Conservation (phyloP, 2,329 filamentous ascomycete genomes). For the Endothia cerciana region DNA sequence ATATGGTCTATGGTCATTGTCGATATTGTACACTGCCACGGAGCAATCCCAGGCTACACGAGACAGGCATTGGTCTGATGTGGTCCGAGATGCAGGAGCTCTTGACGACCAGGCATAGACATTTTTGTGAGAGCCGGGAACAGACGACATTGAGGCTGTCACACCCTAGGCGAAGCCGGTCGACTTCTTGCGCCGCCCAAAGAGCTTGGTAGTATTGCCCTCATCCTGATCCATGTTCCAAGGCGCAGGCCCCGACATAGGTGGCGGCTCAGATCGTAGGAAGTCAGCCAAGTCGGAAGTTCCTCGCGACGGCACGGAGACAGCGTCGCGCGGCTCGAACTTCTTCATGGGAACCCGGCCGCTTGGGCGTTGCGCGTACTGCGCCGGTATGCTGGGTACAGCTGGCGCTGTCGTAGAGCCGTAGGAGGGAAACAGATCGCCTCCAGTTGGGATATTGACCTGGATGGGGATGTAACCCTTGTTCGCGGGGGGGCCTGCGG, state of each 20-base stretch:
- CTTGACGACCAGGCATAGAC: not conserved
- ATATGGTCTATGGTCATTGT: not conserved
- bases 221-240: constrained; percentile 18
- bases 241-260: constrained; percentile 30
- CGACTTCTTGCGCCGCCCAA: constrained; percentile 28
- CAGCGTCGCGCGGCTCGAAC: constrained; percentile 60
- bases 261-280: constrained; percentile 69
- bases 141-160: too few relatives aligned
- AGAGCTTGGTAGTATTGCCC: constrained; percentile 17
- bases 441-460: constrained; percentile 50
- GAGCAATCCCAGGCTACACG: too few relatives aligned
- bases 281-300: constrained; percentile 76
- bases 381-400: constrained; percentile 27
- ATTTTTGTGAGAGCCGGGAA: not conserved
- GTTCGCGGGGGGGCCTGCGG: constrained; percentile 25
- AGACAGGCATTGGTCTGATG: not conserved
- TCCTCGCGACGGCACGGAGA: constrained; percentile 42
- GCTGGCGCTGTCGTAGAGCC: constrained; percentile 35
- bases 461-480: constrained; percentile 57
- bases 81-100: not conserved
- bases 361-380: constrained; percentile 23
- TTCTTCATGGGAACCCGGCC: constrained; percentile 58
- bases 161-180: constrained; percentile 19
- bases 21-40: not conserved
- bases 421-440: constrained; percentile 45